Conservation (phyloP, 2,329 filamentous ascomycete genomes). For the Fusarium robinianum region DNA sequence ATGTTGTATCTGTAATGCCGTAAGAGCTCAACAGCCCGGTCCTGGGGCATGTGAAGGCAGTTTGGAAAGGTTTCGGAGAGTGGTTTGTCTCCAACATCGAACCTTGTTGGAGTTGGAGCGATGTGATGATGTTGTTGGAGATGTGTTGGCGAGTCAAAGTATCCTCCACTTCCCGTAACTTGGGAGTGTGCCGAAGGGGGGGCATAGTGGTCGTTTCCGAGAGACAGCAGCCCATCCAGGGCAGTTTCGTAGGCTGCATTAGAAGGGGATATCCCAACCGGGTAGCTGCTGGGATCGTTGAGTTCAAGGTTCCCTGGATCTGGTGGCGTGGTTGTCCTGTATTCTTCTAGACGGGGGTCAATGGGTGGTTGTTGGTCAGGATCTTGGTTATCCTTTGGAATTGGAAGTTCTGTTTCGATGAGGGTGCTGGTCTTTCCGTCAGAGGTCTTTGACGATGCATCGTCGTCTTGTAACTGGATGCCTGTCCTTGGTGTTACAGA, state of each 20-base stretch:
- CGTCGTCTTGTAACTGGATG: conserved; percentile 11
- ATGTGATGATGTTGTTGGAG: conserved; percentile 9
- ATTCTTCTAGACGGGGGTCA: conserved; percentile 8
- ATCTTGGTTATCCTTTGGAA: conserved; percentile 2
- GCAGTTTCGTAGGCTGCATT: conserved; percentile 41
- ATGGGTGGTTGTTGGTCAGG: conserved; percentile 2
- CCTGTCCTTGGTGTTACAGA: conserved; percentile 15
- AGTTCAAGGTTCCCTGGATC: conserved; percentile 5
- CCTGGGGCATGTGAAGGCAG: conserved; percentile 34
- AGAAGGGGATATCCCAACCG: conserved; percentile 25
- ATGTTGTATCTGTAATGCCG: conserved; percentile 52
- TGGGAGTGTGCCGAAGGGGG: conserved; percentile 17
- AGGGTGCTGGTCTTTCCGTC: conserved; percentile 5
- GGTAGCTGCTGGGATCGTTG: conserved; percentile 16
- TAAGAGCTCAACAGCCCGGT: conserved; percentile 39
- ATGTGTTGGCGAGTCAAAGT: conserved; percentile 15
- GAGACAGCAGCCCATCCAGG: conserved; percentile 40
- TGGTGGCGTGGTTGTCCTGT: conserved; percentile 14
- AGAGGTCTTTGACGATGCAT: not conserved
- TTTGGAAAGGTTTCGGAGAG: conserved; percentile 26
- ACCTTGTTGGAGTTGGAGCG: conserved; percentile 2
- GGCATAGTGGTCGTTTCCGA: conserved; percentile 38
- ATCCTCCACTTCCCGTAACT: conserved; percentile 8
- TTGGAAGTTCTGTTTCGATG: conserved; percentile 1
- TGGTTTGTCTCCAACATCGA: conserved; percentile 10